Base-by-base conservation (phyloP, 1,284 basidiomycete genomes). In the Rhizoctonia solani region DNA sequence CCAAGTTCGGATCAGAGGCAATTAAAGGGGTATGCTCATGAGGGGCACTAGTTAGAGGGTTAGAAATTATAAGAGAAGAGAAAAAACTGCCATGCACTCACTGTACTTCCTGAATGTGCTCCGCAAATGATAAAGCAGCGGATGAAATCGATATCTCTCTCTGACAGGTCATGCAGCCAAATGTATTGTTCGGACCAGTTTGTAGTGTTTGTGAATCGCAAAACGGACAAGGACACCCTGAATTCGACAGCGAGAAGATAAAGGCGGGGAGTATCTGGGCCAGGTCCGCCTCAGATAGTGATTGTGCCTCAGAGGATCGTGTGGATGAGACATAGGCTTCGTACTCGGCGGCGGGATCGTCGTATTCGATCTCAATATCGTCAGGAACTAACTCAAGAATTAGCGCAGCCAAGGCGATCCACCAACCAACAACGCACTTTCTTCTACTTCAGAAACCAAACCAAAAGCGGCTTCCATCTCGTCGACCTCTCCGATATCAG, bases 261-360 rank as follows among this genome's bases (percentile, higher is more conserved):
- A 65, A 65, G 23, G 59, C 49, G 2, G 59, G 59, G n/a, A 65
- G 49, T 21, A 65, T 65, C 16, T 65, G 59, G 5, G 59, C 59
- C n/a, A 65, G 49, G 14, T 65, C 47, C 4, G 47, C 37, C n/a
- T 65, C 34, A 11, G 30, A 25, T 9, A 32, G 30, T 1, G 59
- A 42, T 29, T 49, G 59, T 8, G 37, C 49, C 9, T 42, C 49
- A 11, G 25, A 21, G 44, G 59, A 25, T 29, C 9, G 32, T 2
- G 9, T 14, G 1, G 59, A 53, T 3, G 59, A 37, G 3, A 65
- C 37, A 21, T 65, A 65, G 8, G 39, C 32, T 25, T 65, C 59
- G 49, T 65, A 65, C 30, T 65, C 59, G 3, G 59, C 59, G n/a
- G 34, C 59, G 3, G 59, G 59, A 29, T 65, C 59, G 9, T 65